Percentiles rank a stretch among this genome's conserved stretches.
These are phyloP conservation scores for Geotrichum cucujoidarum DNA, from an alignment of 1,139 yeast species.

Conservation along the genomic window DNA sequence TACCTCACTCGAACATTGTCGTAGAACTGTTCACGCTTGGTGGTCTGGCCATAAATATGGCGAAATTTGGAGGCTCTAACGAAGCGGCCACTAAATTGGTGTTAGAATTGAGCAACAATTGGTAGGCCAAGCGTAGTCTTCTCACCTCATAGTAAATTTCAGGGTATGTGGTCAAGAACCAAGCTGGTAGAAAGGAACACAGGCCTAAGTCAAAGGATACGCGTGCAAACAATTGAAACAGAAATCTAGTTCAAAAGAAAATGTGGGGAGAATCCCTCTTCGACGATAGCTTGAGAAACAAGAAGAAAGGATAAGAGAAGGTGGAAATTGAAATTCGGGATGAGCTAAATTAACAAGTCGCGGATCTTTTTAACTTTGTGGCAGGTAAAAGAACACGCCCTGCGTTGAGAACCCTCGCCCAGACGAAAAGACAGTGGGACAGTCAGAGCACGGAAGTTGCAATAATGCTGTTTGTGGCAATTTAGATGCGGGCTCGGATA, in stretches of 20 bases:
- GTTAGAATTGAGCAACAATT: not conserved
- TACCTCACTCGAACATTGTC: slow-evolving; percentile 60
- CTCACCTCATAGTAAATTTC: not conserved
- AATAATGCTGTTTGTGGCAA: too few species aligned
- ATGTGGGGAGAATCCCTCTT: not conserved
- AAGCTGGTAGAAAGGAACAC: not conserved
- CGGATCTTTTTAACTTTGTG: too few species aligned
- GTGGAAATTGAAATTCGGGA: not conserved
- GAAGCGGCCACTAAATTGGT: slow-evolving; percentile 70
- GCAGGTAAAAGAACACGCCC: not conserved
- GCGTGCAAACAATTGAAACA: too few species aligned
- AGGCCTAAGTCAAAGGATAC: too few species aligned
- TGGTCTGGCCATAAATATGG: slow-evolving; percentile 90
- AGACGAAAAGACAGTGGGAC: not conserved
- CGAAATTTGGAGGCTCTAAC: slow-evolving; percentile 96
- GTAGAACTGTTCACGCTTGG: slow-evolving; percentile 81
- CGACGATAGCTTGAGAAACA: not conserved
- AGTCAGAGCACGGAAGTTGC: too few species aligned
- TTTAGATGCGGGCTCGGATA: too few species aligned
- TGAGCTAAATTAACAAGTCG: too few species aligned
- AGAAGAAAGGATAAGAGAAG: not conserved
- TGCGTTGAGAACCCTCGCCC: not conserved
- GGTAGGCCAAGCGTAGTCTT: too few species aligned
- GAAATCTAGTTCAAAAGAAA: not conserved
- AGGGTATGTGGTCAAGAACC: not conserved